Evolutionary conservation across 345 rosid genomes (phyloP), one percentile per base, ranked within the genome.

Genomic region (Jatropha curcas): DNA sequence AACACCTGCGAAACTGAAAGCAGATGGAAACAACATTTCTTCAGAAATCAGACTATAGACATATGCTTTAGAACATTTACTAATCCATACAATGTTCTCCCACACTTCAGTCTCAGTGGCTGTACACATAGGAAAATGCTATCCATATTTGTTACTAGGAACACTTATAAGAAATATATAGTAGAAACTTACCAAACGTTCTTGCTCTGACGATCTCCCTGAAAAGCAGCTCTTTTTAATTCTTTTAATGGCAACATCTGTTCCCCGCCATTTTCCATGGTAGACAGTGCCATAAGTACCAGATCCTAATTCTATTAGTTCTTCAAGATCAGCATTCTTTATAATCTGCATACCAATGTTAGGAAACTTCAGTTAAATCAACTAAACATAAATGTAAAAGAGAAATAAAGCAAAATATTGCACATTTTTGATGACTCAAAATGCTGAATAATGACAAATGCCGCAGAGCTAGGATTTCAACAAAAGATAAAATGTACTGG

Each of bases 221-320:
- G 81, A 79, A 81, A 89, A 89, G 73, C 87, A 87, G 68, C 90
- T 86, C 69, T 81, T 86, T 57, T 84, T 86, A 37, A 89, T 86
- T 78, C 90, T 83, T 84, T 89, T 89, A 67, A 89, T 87, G 4
- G 91, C 94, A 67, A 89, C 91, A 89, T 89, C 94, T 2, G 94
- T 79, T 52, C 94, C 94, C 27, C 94, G 79, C 91, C 94, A 89
- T 80, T 80, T 86, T 56, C 94, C 94, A 77, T 89, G 94, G 68
- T 82, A 89, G 65, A 89, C 94, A 48, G 94, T 87, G 61, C 94
- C 94, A 80, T 82, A 89, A 6, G 94, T 89, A 60, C 91, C 91
- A 30, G 94, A 86, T 67, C 94, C 94, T 24, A 89, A 64, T 75
- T 87, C 91, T 59, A 74, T 82, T 41, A 83, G 76, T 70, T 89